phyloP scores from a whole-genome alignment of 2,329 filamentous ascomycete genomes.

The Fusarium sambucinum region DNA sequence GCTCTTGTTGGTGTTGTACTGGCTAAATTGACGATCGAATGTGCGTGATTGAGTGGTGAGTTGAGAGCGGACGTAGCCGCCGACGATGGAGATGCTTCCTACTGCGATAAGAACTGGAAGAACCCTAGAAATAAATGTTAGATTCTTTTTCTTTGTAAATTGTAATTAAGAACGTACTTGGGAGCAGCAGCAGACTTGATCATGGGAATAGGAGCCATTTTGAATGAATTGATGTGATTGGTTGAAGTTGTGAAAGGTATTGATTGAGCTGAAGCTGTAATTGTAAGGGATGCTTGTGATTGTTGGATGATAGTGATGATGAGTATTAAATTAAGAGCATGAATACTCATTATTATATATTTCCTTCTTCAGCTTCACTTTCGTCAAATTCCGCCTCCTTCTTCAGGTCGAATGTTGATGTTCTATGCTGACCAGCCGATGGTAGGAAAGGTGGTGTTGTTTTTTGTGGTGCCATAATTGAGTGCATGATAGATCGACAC shows the following conservation, averaged over 20 bases:
- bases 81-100: conserved; percentile 39
- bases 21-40: conserved; percentile 44
- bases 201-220: conserved; percentile 40
- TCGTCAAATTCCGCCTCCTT: conserved; percentile 19
- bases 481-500: conserved; percentile 1
- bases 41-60: conserved; percentile 38
- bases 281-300: neutral
- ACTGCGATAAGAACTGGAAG: conserved; percentile 42
- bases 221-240: conserved; percentile 24
- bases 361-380: neutral
- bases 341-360: conserved; percentile 35
- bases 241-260: conserved; percentile 28
- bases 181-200: conserved; percentile 37
- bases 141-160: neutral
- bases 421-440: conserved; percentile 36
- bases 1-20: conserved; percentile 44
- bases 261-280: conserved; percentile 10
- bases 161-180: conserved; percentile 27
- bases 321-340: neutral
- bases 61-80: conserved; percentile 36
- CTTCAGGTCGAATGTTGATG: conserved; percentile 38
- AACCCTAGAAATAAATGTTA: conserved; percentile 30
- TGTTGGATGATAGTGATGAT: conserved; percentile 23
- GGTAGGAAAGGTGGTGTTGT: conserved; percentile 11
- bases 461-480: conserved; percentile 42